Evolutionary conservation across 176 grass and related monocot species (phyloP), one percentile per base, ranked within the genome.

Genomic region (Chrysopogon serrulatus): DNA sequence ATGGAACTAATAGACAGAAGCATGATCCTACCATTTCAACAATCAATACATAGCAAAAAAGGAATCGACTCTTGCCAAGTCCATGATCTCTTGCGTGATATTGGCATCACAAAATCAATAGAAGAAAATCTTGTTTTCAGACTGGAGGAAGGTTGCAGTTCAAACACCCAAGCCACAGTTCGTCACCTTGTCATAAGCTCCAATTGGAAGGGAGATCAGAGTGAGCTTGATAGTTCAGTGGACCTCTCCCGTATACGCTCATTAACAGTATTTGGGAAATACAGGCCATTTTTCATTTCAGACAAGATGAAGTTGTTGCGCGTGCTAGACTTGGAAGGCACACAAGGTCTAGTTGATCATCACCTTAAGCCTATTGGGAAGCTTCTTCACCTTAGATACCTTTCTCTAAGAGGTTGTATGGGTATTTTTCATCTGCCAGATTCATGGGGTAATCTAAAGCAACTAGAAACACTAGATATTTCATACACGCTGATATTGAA

Each of bases 321-420:
- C 8, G 85, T 91, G 6, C 24, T 91, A 3, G 85, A 91, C 21
- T n/a, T 91, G 17, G 80, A 91, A 68, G 61, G 17, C 5, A 68
- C 36, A 5, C 0, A 1, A 1, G 27, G 42, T 8, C 37, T 87
- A 6, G 0, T 3, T 0, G 8, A 82, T 24, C 7, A 15, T 9
- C 24, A 85, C 70, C 57, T 91, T 0, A 26, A 44, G 12, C 71
- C 33, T 0, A 42, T 91, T 3, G 59, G 57, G 4, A 71, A 87
- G 4, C 40, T 91, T 21, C 37, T 66, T 4, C 84, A 80, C 21
- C 59, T 87, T 0, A 86, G 37, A 13, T 83, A 77, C 13, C 28
- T 91, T 54, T 54, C 51, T 54, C 6, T 54, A 2, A 54, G 51
- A 54, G 5, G 19, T 5, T 54, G 51, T 2, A 2, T 0, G 7